Base-by-base conservation (phyloP, 1,139 yeast genomes). In the Suzukiozyma palmioleophila region DNA sequence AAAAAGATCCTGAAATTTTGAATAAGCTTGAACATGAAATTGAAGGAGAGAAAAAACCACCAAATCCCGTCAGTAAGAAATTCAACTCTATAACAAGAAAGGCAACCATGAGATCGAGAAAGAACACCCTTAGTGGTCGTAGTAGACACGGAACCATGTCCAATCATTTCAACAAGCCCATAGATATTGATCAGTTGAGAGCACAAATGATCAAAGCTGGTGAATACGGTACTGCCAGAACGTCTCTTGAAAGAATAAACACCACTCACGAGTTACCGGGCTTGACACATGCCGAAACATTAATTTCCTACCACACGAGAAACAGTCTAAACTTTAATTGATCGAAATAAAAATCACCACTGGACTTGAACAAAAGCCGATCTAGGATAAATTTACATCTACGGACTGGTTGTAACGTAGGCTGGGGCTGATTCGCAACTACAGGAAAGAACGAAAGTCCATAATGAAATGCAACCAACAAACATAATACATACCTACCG, bases 231-330 rank as follows among this genome's bases (percentile, higher is more conserved):
- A 53, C 63, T 9, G 56, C 60, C 12, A 50, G 65, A 39, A 56
- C 53, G 33, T 66, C 72, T 2, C 56, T 73, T 44, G 67, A 67
- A 25, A 58, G 77, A 49, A 60, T 73, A 26, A 54, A 58, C 36
- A 70, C 78, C 12, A 65, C 77, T 9, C 77, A 73, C 41, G 75
- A 69, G 35, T 56, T 74, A 36, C 78, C 78, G 0, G 79, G 79
- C 3, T 61, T 74, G 42, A 64, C 75, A 2, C 73, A 71, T 45
- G 79, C 79, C 3, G 77, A 72, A 44, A 69, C 75, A 4, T 63
- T 74, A 41, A 54, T 74, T 34, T 61, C 71, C 12, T 69, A 68
- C 43, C 77, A 71, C 43, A 64, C 72, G 8, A 57, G 75, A 46
- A 65, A 64, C 36, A 68, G 73, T 50, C 60, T 66, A 33, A 58